A percentile compares a stretch with the other conserved stretches of the same genome.
Evolutionary conservation across 2,329 filamentous ascomycete species (phyloP).

Genomic region (Cordyceps fumosorosea): DNA sequence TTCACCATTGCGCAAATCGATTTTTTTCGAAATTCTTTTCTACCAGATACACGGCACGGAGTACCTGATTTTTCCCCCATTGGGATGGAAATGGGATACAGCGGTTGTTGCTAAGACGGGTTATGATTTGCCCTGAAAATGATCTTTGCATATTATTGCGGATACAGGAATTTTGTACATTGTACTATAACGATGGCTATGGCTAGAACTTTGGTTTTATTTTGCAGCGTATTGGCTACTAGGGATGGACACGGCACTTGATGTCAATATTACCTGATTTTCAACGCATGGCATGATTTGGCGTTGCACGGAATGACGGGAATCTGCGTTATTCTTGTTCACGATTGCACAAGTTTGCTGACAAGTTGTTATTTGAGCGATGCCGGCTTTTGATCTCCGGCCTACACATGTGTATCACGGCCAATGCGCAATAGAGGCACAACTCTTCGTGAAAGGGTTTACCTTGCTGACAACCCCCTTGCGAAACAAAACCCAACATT

Average conservation of each 20-base stretch:
- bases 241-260: background rate
- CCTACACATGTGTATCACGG: background rate
- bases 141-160: background rate
- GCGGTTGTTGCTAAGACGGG: background rate
- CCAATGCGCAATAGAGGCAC: background rate
- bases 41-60: background rate
- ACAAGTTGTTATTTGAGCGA: background rate
- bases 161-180: constrained; percentile 1
- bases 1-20: background rate
- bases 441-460: no score
- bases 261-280: background rate
- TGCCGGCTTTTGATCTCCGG: background rate
- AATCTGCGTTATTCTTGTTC: background rate
- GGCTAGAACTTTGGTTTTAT: background rate
- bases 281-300: background rate
- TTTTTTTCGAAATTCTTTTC: background rate
- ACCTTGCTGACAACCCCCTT: no score
- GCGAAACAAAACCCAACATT: background rate
- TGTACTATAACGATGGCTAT: background rate
- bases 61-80: background rate
- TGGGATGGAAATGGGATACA: background rate
- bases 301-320: background rate
- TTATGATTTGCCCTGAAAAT: background rate
- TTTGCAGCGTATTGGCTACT: background rate
- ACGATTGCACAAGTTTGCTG: background rate